Base-by-base conservation (phyloP, 805 yeast genomes). In the Lachancea lanzarotensis region DNA sequence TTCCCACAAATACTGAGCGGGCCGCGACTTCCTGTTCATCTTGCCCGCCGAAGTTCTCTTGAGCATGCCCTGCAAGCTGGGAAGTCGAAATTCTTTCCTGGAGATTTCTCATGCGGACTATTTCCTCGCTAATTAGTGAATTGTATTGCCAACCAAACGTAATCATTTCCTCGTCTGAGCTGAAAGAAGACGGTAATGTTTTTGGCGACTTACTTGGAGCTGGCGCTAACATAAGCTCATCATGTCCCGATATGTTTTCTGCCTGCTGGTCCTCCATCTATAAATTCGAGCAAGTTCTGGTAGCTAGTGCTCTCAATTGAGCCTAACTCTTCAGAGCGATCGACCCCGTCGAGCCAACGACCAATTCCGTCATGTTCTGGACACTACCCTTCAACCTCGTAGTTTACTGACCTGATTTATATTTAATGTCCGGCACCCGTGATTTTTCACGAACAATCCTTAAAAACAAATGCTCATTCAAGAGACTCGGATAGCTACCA, bases 1-100 rank as follows among this genome's bases (percentile, higher is more conserved):
- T 85, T 3, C 95, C 95, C 19, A 87, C 89, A 64, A 80, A 88
- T 18, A 88, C 72, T 3, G 89, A 81, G 50, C 89, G 75, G 3
- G 83, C 71, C 60, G 87, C 95, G n/a, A 81, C 73, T 45, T 82
- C 67, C 7, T 15, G 18, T 4, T 38, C 40, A 16, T 26, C 22
- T 15, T 32, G 19, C 11, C 11, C 16, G 12, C 22, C 20, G 27
- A 16, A 22, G 17, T n/a, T 11, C n/a, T 18, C 22, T 9, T 18
- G 17, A 15, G n/a, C 6, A 5, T 20, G 19, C 39, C 18, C n/a
- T 11, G 29, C 18, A n/a, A 26, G 32, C 19, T 8, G 10, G 17
- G 17, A 17, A 10, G n/a, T 20, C 18, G 42, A 35, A 29, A 40
- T 25, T 9, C 33, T 19, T 5, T 35, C 30, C 20, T 82, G 84